phyloP scores from a whole-genome alignment of 2,329 filamentous ascomycete genomes.

The Ceratocystiopsis sp. region DNA sequence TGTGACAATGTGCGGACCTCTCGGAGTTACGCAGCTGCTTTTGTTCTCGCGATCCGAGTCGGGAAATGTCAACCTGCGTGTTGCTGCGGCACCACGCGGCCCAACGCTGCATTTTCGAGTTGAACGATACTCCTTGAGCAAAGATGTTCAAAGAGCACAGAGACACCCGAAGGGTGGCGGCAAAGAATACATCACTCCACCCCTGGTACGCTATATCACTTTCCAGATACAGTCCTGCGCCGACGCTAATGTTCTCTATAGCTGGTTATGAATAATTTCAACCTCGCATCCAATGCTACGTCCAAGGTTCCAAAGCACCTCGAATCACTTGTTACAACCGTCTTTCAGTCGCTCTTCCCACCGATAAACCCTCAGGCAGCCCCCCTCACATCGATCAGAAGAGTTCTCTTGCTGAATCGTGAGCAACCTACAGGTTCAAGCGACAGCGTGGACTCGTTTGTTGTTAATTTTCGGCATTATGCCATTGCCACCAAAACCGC shows the following conservation, averaged over 20 bases:
- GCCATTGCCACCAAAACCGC: slow-evolving; percentile 80
- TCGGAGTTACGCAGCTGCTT: slow-evolving; percentile 83
- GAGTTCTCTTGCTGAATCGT: slow-evolving; percentile 79
- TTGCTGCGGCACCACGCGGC: slow-evolving; percentile 75
- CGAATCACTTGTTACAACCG: slow-evolving; percentile 77
- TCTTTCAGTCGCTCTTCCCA: slow-evolving; percentile 93
- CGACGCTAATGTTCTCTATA: slow-evolving; percentile 18
- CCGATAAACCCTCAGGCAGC: slow-evolving; percentile 86
- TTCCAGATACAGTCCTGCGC: background rate
- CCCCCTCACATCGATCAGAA: slow-evolving; percentile 78
- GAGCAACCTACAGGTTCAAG: slow-evolving; percentile 31
- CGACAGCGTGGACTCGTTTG: slow-evolving; percentile 50
- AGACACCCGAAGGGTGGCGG: slow-evolving; percentile 67
- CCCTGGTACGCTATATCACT: slow-evolving; percentile 38
- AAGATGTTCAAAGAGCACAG: slow-evolving; percentile 72
- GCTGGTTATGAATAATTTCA: slow-evolving; percentile 98
- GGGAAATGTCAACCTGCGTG: slow-evolving; percentile 82
- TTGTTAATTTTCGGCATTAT: slow-evolving; percentile 82
- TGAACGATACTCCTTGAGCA: slow-evolving; percentile 84
- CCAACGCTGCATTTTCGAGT: slow-evolving; percentile 90
- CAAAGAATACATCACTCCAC: slow-evolving; percentile 73
- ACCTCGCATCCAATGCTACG: slow-evolving; percentile 39
- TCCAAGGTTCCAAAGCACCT: slow-evolving; percentile 80
- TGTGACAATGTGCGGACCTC: slow-evolving; percentile 82
- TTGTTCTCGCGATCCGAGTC: slow-evolving; percentile 80